Base-by-base conservation (phyloP, 441 rosid genomes). In the Melastoma candidum region DNA sequence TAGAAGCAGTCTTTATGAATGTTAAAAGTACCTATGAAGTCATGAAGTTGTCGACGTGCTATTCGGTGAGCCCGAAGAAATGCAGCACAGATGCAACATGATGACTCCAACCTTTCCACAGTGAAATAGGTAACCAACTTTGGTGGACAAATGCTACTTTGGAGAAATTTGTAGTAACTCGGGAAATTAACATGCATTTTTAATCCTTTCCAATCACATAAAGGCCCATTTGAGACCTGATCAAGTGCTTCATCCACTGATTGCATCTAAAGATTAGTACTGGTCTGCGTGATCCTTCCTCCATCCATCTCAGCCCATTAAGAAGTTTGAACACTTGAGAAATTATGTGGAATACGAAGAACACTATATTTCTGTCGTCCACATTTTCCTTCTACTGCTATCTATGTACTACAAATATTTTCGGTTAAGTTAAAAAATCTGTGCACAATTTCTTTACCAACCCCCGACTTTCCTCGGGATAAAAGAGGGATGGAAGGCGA, bases 221-320 rank as follows among this genome's bases (percentile, higher is more conserved):
- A 48, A 68, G 87, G 74, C 64, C 73, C 99, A 43, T 58, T 49
- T 54, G 82, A 58, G 48, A 74, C 85, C 59, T 39, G 64, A 70
- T 89, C 99, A 57, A 86, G 72, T 51, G 95, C 99, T 71, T 84
- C 93, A 56, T 89, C 93, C 32, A 86, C 93, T 26, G 99, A 89
- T 60, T 72, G 88, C 87, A 89, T 89, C 75, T 89, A 69, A 59
- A 89, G 60, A 69, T 69, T 83, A 56, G 87, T 93, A 46, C 66
- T 83, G 27, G 71, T 46, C 65, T 69, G 87, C 11, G 70, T 71
- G 46, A 86, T 80, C 71, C 95, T 86, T 64, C 99, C 96, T 74
- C 84, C 96, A 63, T 93, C 87, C 53, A 89, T 82, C 99, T 89
- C 86, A 45, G 51, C 82, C 99, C 99, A 86, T 70, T 86, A 93